phyloP scores from a whole-genome alignment of 2,329 filamentous ascomycete species.

The Clarireedia paspali region DNA sequence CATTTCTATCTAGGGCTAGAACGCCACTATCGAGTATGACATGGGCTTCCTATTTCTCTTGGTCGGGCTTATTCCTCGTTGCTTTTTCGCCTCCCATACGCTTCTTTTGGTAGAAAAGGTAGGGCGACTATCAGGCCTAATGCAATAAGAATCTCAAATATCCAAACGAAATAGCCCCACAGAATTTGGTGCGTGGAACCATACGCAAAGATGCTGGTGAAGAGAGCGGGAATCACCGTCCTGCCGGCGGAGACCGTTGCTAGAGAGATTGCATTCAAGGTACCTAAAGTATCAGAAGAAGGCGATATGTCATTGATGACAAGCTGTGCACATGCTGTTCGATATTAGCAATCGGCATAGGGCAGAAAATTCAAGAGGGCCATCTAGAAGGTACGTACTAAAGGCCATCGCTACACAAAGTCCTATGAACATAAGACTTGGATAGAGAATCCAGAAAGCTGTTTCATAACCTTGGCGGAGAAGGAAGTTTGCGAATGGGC shows the following conservation, averaged over 20 bases:
- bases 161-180: conserved; percentile 58
- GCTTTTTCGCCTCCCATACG: conserved; percentile 13
- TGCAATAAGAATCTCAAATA: conserved; percentile 41
- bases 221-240: conserved; percentile 57
- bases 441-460: conserved; percentile 26
- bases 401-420: conserved; percentile 38
- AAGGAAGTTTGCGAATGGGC: conserved; percentile 49
- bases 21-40: neutral
- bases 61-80: neutral
- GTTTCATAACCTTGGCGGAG: conserved; percentile 38
- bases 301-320: conserved; percentile 69
- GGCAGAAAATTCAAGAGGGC: too few species aligned
- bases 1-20: neutral
- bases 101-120: conserved; percentile 30
- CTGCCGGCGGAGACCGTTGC: conserved; percentile 54
- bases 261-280: conserved; percentile 62
- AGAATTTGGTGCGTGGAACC: conserved; percentile 56
- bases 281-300: conserved; percentile 55
- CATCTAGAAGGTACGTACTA: conserved; percentile 34
- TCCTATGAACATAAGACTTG: conserved; percentile 50
- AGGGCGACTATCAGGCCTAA: conserved; percentile 26
- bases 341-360: too few species aligned
- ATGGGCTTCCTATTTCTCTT: neutral
- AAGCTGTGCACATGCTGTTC: conserved; percentile 60
- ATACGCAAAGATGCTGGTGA: conserved; percentile 60